Conservation (phyloP, 148 eudicot genomes). For the Rhododendron kiyosumense region DNA sequence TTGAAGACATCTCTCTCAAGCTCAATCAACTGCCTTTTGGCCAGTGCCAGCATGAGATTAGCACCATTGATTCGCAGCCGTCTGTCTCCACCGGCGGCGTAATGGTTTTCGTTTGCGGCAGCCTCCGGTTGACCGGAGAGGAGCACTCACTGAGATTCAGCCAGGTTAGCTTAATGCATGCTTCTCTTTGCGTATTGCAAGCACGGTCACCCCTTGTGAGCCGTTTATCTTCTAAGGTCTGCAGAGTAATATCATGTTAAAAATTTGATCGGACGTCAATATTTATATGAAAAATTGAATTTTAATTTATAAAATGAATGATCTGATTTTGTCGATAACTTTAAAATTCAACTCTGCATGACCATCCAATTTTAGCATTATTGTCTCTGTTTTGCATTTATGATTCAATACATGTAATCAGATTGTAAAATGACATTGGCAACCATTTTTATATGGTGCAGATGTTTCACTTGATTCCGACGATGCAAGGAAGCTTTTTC, state of each 20-base stretch:
- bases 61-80: constrained; percentile 77
- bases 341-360: no score
- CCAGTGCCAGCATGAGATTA: constrained; percentile 62
- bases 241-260: no score
- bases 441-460: constrained; percentile 20
- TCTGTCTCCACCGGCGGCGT: constrained; percentile 54
- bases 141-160: constrained; percentile 73
- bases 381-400: background rate
- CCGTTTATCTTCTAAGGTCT: no score
- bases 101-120: constrained; percentile 73
- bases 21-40: constrained; percentile 60
- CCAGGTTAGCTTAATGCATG: constrained; percentile 40
- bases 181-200: background rate
- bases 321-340: no score
- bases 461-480: constrained; percentile 86
- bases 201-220: background rate
- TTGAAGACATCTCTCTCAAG: constrained; percentile 46
- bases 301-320: no score
- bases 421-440: background rate
- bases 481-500: constrained; percentile 52
- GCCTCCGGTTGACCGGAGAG: constrained; percentile 62
- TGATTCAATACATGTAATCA: background rate
- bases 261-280: no score
- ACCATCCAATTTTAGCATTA: background rate
- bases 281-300: no score